Evolutionary conservation across 2,329 filamentous ascomycete genomes (phyloP).

Genomic region (Beauveria rudraprayagi): DNA sequence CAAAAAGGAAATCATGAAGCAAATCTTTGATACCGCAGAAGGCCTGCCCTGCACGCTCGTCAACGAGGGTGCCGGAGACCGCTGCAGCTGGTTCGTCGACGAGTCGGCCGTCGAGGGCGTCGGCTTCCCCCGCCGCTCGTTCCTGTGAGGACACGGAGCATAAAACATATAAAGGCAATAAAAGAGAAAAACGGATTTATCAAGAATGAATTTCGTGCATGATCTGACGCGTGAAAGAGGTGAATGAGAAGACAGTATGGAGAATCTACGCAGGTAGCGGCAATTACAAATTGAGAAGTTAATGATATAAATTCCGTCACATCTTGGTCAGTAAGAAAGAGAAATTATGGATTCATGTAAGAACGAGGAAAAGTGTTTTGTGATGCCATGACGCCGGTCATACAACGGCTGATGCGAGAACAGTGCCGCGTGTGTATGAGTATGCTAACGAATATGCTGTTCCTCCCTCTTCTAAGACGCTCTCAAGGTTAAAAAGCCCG

Average conservation of each 20-base stretch:
- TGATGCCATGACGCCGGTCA: not conserved
- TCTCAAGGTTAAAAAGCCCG: conserved; percentile 24
- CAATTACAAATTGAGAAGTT: not conserved
- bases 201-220: not conserved
- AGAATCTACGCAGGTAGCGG: not conserved
- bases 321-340: not conserved
- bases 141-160: conserved; percentile 31
- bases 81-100: conserved; percentile 94
- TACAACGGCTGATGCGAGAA: not conserved
- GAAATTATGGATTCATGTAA: not conserved
- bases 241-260: not conserved
- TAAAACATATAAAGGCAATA: not conserved
- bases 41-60: conserved; percentile 80
- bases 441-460: not conserved
- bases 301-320: not conserved
- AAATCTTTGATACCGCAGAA: conserved; percentile 77
- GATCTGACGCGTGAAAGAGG: not conserved
- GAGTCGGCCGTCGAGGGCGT: conserved; percentile 79
- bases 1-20: conserved; percentile 87
- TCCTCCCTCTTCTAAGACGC: not conserved
- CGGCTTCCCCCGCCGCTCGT: conserved; percentile 67
- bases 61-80: conserved; percentile 75
- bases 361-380: not conserved
- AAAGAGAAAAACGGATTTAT: not conserved
- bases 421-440: no score